phyloP scores from a whole-genome alignment of 2,329 filamentous ascomycete species.

The Diaporthe eres region DNA sequence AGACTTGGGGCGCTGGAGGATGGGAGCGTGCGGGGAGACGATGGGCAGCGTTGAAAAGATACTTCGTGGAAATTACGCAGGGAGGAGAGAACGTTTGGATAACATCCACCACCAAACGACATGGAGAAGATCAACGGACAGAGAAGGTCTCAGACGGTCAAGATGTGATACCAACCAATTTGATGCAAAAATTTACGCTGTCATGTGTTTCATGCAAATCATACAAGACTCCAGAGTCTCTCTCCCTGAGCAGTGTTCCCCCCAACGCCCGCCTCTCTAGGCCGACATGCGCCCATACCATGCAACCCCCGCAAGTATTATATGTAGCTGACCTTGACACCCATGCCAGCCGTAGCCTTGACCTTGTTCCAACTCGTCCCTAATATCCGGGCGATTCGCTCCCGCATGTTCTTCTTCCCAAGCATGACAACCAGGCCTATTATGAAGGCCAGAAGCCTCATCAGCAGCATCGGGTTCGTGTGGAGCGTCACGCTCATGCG shows the following conservation, averaged over 20 bases:
- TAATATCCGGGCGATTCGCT: constrained; percentile 79
- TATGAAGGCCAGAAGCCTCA: constrained; percentile 82
- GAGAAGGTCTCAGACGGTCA: neutral
- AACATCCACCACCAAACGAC: neutral
- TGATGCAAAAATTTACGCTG: constrained; percentile 33
- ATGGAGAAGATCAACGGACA: neutral
- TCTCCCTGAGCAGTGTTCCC: neutral
- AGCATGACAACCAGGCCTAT: constrained; percentile 83
- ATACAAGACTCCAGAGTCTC: constrained; percentile 8
- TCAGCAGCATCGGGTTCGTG: constrained; percentile 69
- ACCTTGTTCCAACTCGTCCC: constrained; percentile 84
- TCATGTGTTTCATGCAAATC: constrained; percentile 33
- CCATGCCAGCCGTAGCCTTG: constrained; percentile 90
- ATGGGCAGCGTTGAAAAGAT: neutral
- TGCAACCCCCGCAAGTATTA: constrained; percentile 57
- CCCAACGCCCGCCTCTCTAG: constrained; percentile 23
- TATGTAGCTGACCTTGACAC: constrained; percentile 97
- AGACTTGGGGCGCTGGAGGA: neutral
- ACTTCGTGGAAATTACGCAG: neutral
- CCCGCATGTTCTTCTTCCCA: constrained; percentile 80
- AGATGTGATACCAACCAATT: constrained; percentile 30
- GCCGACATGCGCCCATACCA: neutral
- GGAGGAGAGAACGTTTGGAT: neutral
- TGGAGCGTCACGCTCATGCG: constrained; percentile 65
- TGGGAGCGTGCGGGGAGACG: neutral